Evolutionary conservation across 192 early-diverging fungal genomes (phyloP), one percentile per base, ranked within the genome.

Genomic region (Polychytrium aggregatum): DNA sequence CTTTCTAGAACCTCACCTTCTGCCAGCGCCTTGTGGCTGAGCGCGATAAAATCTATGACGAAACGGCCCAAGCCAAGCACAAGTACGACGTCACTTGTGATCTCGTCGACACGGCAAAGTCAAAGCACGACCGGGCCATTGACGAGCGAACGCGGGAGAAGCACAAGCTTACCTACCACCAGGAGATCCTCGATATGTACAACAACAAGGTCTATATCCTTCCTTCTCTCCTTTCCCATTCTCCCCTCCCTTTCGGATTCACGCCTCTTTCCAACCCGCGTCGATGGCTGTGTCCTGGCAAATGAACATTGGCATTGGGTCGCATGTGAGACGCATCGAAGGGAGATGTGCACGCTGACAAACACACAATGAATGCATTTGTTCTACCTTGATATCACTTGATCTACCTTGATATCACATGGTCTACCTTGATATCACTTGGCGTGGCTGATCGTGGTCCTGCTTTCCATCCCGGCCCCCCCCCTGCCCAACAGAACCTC

Each of bases 1-100:
- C n/a, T n/a, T n/a, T n/a, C n/a, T 57, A 84, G 81, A 82, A 85
- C 55, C 56, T 79, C 25, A 40, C 50, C n/a, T 88, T 86, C 42
- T 67, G 68, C 14, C 74, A 75, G 48, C 73, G 70, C 37, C 54
- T 85, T 13, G 51, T 64, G 27, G 29, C 58, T 3, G 82, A 83
- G 26, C 62, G 80, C 6, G 83, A 85, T 34, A 74, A 65, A 31
- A 55, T 70, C 1, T 68, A 77, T 48, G 48, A 58, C 13, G 83
- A 86, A 36, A 73, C 67, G 40, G 74, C 81, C n/a, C 77, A 76
- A 48, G 65, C 71, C 34, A 73, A 75, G 47, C 52, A 67, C 41
- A 64, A 71, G 2, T 88, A 84, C 55, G 79, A 85, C 44, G 66
- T 73, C 8, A 62, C 71, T 24, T 86, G 86, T 44, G 67, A 71